These are phyloP conservation scores for Lagenaria siceraria DNA, from an alignment of 306 rosid genomes.

Conservation along the genomic window DNA sequence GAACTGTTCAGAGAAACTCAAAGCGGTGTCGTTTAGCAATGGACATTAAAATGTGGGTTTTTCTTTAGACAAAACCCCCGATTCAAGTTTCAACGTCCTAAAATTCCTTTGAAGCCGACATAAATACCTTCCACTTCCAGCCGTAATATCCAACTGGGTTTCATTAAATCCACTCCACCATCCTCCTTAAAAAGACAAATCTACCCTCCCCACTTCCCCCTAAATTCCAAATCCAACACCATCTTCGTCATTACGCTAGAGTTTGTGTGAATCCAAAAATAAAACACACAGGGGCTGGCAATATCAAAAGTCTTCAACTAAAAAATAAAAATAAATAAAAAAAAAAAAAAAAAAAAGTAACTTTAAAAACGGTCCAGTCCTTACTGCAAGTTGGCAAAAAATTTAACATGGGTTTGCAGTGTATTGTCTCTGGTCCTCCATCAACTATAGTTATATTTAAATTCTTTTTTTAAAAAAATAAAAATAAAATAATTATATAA, in stretches of 20 bases:
- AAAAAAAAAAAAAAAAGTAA: not conserved
- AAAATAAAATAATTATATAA: not conserved
- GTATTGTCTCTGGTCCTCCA: slow-evolving; percentile 8
- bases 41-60: not conserved
- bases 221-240: not conserved
- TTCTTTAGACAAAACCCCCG: not conserved
- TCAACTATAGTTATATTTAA: not conserved
- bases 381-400: slow-evolving; percentile 2
- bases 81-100: slow-evolving; percentile 11
- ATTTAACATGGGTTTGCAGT: slow-evolving; percentile 2
- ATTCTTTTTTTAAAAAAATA: not conserved
- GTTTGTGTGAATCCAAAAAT: too few relatives aligned
- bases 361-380: slow-evolving; percentile 8
- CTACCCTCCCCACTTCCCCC: not conserved
- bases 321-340: not conserved
- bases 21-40: not conserved
- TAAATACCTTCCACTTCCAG: slow-evolving; percentile 15
- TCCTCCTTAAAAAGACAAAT: not conserved
- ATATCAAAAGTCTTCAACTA: not conserved
- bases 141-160: slow-evolving; percentile 5
- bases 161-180: not conserved
- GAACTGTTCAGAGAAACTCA: too few relatives aligned
- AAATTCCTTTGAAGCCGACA: slow-evolving; percentile 40
- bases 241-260: not conserved
- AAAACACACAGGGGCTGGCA: not conserved